These are phyloP conservation scores for Capillidium heterosporum DNA, from an alignment of 371 early-diverging fungal genomes.

Conservation along the genomic window DNA sequence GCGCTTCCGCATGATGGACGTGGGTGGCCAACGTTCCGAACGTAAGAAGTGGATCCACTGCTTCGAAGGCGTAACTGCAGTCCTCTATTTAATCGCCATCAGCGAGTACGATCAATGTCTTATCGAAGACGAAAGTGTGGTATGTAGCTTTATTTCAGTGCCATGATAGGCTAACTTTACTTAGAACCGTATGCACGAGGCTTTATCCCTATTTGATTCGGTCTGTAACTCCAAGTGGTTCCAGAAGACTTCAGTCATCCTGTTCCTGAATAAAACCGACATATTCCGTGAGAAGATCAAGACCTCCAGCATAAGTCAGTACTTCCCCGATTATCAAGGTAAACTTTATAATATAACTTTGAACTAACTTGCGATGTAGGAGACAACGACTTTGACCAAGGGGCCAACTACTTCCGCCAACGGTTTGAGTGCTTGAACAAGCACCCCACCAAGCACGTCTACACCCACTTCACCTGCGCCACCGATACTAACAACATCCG, in stretches of 20 bases:
- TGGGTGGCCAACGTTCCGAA: constrained; percentile 82
- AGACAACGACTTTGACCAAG: constrained; percentile 42
- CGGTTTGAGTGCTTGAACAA: constrained; percentile 22
- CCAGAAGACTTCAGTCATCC: constrained; percentile 73
- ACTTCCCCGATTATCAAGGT: constrained; percentile 80
- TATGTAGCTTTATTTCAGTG: constrained; percentile 11
- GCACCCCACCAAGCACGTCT: constrained; percentile 21
- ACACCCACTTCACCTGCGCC: constrained; percentile 34
- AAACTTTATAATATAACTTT: constrained; percentile 4
- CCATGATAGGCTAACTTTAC: constrained; percentile 11
- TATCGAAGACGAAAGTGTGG: constrained; percentile 78
- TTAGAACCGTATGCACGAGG: constrained; percentile 71
- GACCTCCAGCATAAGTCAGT: constrained; percentile 48
- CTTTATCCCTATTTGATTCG: constrained; percentile 82
- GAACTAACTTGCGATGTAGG: constrained; percentile 14
- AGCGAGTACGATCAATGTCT: constrained; percentile 87
- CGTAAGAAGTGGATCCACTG: constrained; percentile 93
- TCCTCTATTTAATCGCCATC: constrained; percentile 85
- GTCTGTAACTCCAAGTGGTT: constrained; percentile 93
- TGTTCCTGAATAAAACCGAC: constrained; percentile 93
- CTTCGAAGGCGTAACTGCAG: constrained; percentile 85
- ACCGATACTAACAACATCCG: constrained; percentile 55
- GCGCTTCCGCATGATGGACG: constrained; percentile 78
- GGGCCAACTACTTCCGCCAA: constrained; percentile 21
- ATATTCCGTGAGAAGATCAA: constrained; percentile 73